Evolutionary conservation across 306 rosid genomes (phyloP), one percentile per base, ranked within the genome.

Genomic region (Vigna radiata): DNA sequence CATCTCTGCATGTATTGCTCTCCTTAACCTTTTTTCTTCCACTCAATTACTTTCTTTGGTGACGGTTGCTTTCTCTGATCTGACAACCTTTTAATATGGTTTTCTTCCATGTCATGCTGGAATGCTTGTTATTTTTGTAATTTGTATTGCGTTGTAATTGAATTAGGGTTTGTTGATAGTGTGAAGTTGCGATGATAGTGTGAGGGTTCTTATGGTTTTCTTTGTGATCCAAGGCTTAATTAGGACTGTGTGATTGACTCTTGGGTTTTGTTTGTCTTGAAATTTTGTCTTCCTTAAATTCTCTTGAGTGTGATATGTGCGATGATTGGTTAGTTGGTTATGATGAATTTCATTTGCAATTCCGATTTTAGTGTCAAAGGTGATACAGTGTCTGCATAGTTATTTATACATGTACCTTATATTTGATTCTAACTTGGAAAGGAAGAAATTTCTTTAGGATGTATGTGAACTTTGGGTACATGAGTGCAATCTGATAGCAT

Each of bases 91-190:
- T 7, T 27, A 18, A 53, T 41, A 8, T 33, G 1, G 15, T 53
- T 52, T 27, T 31, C 9, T 50, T 31, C 3, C 7, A 2, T 54
- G 21, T 9, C 46, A 4, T 60, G 13, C 21, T 53, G 2, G 31
- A 7, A n/a, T 67, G 5, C 64, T 36, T 18, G 5, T 53, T 21
- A 39, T 1, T 18, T 36, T 39, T 21, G 63, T 19, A 39, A 48
- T 65, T 31, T 36, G 46, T 70, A 25, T 59, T 5, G 1, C 44
- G 13, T 25, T 21, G 46, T 25, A 6, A 4, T 66, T 41, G 17
- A 66, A 71, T 80, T 72, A 76, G 82, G 82, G 85, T 80, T 84
- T 17, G 68, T 14, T 58, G 4, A 9, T 6, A 11, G 48, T 41
- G 1, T 65, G 68, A 23, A 59, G 15, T 1, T 6, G 6, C 14